Evolutionary conservation across 2,329 filamentous ascomycete genomes (phyloP), one percentile per base, ranked within the genome.

Genomic region (Microcyclospora pomicola): DNA sequence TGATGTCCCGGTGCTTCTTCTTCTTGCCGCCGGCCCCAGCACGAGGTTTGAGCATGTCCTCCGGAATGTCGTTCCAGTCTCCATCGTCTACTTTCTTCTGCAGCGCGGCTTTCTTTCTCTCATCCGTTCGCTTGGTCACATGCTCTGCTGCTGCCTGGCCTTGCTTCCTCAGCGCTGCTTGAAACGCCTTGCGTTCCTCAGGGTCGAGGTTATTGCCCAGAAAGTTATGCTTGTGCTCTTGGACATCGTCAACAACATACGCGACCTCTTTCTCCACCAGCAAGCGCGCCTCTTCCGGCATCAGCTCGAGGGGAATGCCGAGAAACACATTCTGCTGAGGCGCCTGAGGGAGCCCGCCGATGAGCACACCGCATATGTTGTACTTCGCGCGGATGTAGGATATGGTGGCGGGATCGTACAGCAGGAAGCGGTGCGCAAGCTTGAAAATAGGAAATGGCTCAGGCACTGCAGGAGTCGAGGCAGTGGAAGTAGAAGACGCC

Each of bases 311-410:
- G 2, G 91, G 91, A 35, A 96, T 65, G 33, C 87, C 84, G 41
- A 88, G 73, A 57, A 96, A 96, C 41, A 94, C 73, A 63, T 94
- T 96, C 62, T 98, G 91, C 50, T 92, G 88, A 5, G 87, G 86
- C 40, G 85, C 80, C 61, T 96, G 87, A 2, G 91, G 88, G 24
- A 94, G 76, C 6, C 83, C 87, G 40, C 91, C 91, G 42, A 83
- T 78, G 39, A 94, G 70, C 27, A 91, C 80, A 45, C 86, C 86
- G 54, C 82, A 87, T 51, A 94, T 85, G 58, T 84, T 78, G 64
- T 94, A 74, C 51, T 76, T 68, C 44, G 82, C 77, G 48, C 91
- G 82, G 45, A 94, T 69, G 58, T 80, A 73, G 51, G 81, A 77
- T 42, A 86, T 80, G 46, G 78, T 76, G 55, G 86, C 75, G 51